Evolutionary conservation across 345 rosid species (phyloP).

Genomic region (Eucalyptus shirleyi): DNA sequence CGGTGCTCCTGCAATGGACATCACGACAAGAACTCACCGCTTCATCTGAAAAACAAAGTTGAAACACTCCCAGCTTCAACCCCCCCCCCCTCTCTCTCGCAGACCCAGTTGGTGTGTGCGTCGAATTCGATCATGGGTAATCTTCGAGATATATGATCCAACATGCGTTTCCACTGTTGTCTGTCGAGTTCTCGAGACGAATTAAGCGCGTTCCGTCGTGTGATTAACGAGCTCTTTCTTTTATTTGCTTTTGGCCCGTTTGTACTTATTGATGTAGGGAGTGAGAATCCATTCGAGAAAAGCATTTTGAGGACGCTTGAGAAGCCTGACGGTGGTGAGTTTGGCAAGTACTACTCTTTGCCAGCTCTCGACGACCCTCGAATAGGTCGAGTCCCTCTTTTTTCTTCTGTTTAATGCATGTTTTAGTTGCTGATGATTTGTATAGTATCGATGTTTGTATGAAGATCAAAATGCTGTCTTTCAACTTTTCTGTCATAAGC

Average conservation of each 20-base stretch:
- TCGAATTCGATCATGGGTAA: neutral
- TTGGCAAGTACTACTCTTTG: constrained; percentile 55
- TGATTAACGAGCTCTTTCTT: neutral
- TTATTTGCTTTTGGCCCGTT: neutral
- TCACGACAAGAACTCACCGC: neutral
- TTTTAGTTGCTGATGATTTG: neutral
- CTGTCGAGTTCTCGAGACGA: neutral
- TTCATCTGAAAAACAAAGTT: neutral
- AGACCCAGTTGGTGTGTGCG: neutral
- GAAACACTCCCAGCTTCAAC: neutral
- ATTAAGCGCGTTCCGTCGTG: neutral
- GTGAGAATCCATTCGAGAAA: constrained; percentile 37
- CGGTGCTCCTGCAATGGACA: neutral
- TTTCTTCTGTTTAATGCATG: neutral
- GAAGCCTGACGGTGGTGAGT: constrained; percentile 50
- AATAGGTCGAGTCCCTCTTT: constrained; percentile 30
- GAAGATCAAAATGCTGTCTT: neutral
- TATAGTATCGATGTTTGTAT: neutral
- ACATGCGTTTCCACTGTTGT: neutral
- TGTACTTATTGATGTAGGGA: neutral
- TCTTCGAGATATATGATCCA: neutral
- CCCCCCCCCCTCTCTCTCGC: neutral
- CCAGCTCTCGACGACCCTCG: constrained; percentile 68
- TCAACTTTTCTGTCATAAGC: neutral
- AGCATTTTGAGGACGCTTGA: constrained; percentile 47